Evolutionary conservation across 495 filamentous ascomycete genomes (phyloP).

Genomic region (Pseudevernia furfuracea): DNA sequence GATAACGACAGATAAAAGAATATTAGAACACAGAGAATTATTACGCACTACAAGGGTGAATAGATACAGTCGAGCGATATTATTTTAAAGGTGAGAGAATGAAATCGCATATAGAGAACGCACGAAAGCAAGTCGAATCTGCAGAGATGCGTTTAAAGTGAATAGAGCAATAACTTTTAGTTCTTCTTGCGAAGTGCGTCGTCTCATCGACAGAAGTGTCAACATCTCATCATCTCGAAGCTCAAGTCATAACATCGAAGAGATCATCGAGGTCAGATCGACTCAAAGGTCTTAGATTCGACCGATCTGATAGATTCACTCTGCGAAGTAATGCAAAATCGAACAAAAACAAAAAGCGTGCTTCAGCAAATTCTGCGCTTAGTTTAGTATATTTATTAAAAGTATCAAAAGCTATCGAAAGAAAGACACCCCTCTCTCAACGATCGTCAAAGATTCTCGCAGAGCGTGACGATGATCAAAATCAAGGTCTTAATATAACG

Average conservation of each 20-base stretch:
- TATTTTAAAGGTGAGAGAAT: neutral
- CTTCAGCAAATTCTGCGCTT: constrained; percentile 17
- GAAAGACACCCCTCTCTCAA: constrained; percentile 10
- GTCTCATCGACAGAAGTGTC: constrained; percentile 6
- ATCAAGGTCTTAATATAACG: neutral
- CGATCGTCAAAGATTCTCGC: neutral
- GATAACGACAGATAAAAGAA: too few relatives aligned
- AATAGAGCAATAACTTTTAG: constrained; percentile 10
- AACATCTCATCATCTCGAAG: neutral
- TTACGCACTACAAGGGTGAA: too few relatives aligned
- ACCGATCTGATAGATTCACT: constrained; percentile 4
- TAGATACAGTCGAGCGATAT: too few relatives aligned
- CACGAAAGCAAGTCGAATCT: constrained; percentile 6
- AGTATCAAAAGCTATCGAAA: constrained; percentile 23
- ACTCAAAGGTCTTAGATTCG: constrained; percentile 6
- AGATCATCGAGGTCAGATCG: constrained; percentile 7
- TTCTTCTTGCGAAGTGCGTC: neutral
- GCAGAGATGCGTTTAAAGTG: constrained; percentile 7
- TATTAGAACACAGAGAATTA: too few relatives aligned
- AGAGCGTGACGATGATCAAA: neutral
- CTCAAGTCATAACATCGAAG: constrained; percentile 1
- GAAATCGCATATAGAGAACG: constrained; percentile 3
- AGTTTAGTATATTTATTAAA: constrained; percentile 23
- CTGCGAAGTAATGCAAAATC: constrained; percentile 1
- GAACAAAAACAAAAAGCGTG: neutral